Evolutionary conservation across 176 grass and related monocot species (phyloP).

Genomic region (Poa pratensis): DNA sequence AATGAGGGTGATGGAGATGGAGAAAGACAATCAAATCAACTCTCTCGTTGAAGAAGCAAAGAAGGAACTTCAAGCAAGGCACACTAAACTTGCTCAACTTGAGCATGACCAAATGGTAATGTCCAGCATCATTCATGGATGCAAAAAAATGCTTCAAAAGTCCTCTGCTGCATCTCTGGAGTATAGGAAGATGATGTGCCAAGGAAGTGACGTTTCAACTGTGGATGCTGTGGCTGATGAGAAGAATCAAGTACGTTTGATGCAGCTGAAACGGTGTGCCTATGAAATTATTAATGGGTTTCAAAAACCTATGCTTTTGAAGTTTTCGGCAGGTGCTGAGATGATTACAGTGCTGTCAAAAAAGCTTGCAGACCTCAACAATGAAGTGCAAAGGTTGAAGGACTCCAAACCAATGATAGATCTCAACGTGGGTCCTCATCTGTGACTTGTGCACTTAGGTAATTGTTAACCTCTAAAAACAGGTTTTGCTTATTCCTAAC

Average conservation of each 20-base stretch:
- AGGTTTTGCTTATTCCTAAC: slow-evolving; percentile 1
- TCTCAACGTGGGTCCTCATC: slow-evolving; percentile 35
- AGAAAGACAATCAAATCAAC: slow-evolving; percentile 9
- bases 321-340: background rate
- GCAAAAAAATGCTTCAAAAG: background rate
- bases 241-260: background rate
- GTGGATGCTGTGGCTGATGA: background rate
- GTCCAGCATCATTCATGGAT: background rate
- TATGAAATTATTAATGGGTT: background rate
- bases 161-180: slow-evolving; percentile 14
- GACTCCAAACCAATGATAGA: slow-evolving; percentile 32
- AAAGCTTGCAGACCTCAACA: background rate
- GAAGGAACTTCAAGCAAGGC: background rate
- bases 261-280: background rate
- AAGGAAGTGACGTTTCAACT: slow-evolving; percentile 21
- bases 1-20: background rate
- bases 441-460: slow-evolving; percentile 29
- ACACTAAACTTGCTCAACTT: background rate
- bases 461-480: slow-evolving; percentile 26
- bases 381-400: slow-evolving; percentile 42
- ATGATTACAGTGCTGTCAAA: background rate
- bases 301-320: background rate
- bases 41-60: background rate
- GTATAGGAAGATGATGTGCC: background rate
- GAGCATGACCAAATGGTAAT: slow-evolving; percentile 21